phyloP scores from a whole-genome alignment of 805 yeast species.

The Cyberlindnera americana region DNA sequence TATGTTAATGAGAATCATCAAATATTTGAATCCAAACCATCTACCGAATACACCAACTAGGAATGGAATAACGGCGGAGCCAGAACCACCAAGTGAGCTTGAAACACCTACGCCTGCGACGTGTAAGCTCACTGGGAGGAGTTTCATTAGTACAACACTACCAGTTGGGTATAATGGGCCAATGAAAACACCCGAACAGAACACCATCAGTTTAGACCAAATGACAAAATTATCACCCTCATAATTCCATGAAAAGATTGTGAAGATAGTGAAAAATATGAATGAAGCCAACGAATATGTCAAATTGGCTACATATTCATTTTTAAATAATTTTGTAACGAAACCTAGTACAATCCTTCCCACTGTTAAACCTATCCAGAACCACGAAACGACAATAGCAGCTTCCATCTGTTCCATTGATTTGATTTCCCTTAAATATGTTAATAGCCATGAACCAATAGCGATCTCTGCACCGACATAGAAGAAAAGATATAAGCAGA shows the following conservation, averaged over 20 bases:
- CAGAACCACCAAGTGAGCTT: slow-evolving; percentile 79
- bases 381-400: slow-evolving; percentile 66
- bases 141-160: slow-evolving; percentile 57
- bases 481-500: slow-evolving; percentile 52
- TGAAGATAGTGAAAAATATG: slow-evolving; percentile 19
- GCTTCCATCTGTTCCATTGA: slow-evolving; percentile 42
- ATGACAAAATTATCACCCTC: slow-evolving; percentile 6
- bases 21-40: slow-evolving; percentile 11
- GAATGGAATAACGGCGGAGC: slow-evolving; percentile 75
- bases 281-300: slow-evolving; percentile 31
- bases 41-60: slow-evolving; percentile 44
- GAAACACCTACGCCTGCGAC: slow-evolving; percentile 69
- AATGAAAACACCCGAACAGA: slow-evolving; percentile 53
- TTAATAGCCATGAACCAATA: slow-evolving; percentile 68
- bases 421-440: slow-evolving; percentile 55
- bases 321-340: slow-evolving; percentile 44
- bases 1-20: slow-evolving; percentile 9
- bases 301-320: slow-evolving; percentile 39
- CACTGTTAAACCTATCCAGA: slow-evolving; percentile 66
- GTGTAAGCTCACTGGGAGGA: slow-evolving; percentile 57
- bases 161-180: slow-evolving; percentile 78
- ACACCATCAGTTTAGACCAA: slow-evolving; percentile 15
- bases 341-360: slow-evolving; percentile 61
- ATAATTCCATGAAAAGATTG: slow-evolving; percentile 13
- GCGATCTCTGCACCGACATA: slow-evolving; percentile 71